These are phyloP conservation scores for Termitomyces heimii DNA, from an alignment of 768 basidiomycete species.

Conservation along the genomic window DNA sequence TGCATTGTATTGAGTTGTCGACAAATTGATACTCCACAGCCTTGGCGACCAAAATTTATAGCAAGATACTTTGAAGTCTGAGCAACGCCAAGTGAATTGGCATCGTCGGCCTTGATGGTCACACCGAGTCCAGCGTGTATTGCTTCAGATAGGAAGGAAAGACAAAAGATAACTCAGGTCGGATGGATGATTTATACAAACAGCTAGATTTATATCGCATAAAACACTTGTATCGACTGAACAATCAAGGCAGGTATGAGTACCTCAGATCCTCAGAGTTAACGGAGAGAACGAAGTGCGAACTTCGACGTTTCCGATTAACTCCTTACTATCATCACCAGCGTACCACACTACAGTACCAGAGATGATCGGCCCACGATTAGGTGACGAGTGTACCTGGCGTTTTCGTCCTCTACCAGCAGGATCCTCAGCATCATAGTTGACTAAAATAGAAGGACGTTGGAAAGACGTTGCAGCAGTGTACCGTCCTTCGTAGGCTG, in stretches of 20 bases:
- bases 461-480: constrained; percentile 5
- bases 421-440: constrained; percentile 12
- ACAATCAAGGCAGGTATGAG: not conserved
- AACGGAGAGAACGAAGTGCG: constrained; percentile 11
- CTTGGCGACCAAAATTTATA: too few relatives aligned
- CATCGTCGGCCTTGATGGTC: not conserved
- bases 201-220: not conserved
- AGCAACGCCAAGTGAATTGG: not conserved
- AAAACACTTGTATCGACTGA: not conserved
- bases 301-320: constrained; percentile 5
- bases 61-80: not conserved
- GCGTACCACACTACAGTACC: constrained; percentile 11
- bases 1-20: not conserved
- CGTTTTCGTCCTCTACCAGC: constrained; percentile 13
- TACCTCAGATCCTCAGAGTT: constrained; percentile 2
- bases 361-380: not conserved
- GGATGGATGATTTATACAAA: not conserved
- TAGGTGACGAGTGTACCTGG: not conserved
- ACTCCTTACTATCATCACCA: not conserved
- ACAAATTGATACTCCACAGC: not conserved
- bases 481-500: constrained; percentile 16
- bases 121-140: not conserved
- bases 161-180: not conserved
- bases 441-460: not conserved
- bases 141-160: not conserved